Base-by-base conservation (phyloP, 164 flowering plant genomes). In the Dillenia suffruticosa region DNA sequence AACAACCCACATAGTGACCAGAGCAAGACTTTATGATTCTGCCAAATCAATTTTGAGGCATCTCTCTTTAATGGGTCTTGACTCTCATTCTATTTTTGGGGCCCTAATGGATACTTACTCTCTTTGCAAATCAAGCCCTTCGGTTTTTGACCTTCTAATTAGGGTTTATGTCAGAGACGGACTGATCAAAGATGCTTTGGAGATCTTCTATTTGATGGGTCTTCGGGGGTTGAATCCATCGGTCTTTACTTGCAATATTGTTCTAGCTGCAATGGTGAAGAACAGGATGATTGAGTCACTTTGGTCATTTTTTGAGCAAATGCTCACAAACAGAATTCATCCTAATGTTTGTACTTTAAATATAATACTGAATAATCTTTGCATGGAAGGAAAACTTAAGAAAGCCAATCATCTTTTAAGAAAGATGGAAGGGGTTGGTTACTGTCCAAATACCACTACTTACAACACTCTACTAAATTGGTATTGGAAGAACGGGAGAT, bases 401-500 rank as follows among this genome's bases (percentile, higher is more conserved):
- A 85, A 79, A 70, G 96, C 93, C 22, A 58, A 76, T 55, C 71
- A 82, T 78, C 72, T 91, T 14, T 63, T 87, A 48, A 74, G 64
- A 68, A 85, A 81, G 72, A 91, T 91, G 95, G 96, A 87, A 67
- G 84, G 76, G 55, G 63, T 74, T 70, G 93, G 96, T 65, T 84
- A 76, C 78, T 60, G 32, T 15, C 96, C 93, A 4, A 81, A 72
- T 49, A 57, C 68, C 32, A 84, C 84, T 68, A 88, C 86, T 65
- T 91, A 87, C 51, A 91, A 88, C 63, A 85, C 93, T 46, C 66
- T 91, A 65, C 88, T 91, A 56, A 77, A 82, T 77, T 84, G 96
- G 90, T 84, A 77, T 68, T 84, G 87, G 78, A 88, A 88, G 79
- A 87, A 77, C 66, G 87, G 89, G 47, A 78, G 80, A 66, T 83